phyloP scores from a whole-genome alignment of 169 alveolate species.

The Ichthyophthirius multifiliis region DNA sequence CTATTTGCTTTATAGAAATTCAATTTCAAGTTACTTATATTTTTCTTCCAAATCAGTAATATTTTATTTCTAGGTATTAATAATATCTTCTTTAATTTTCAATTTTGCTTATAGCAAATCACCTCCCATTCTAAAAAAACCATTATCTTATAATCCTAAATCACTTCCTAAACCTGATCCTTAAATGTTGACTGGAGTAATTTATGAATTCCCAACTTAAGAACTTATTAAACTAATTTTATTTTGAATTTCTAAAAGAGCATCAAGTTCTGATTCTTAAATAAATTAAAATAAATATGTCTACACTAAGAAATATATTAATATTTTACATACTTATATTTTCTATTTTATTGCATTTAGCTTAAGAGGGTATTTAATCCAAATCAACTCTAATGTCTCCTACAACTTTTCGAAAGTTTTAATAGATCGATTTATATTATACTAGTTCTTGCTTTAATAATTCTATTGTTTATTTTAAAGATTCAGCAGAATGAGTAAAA shows the following conservation, averaged over 20 bases:
- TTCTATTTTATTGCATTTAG: too few species aligned
- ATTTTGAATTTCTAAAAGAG: not conserved
- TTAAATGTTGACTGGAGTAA: not conserved
- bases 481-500: slow-evolving; percentile 23
- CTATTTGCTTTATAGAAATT: not conserved
- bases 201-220: not conserved
- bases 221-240: not conserved
- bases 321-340: too few species aligned
- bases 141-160: not conserved
- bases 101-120: not conserved
- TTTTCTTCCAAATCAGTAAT: not conserved
- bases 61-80: not conserved
- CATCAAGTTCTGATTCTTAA: not conserved
- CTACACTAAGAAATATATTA: too few species aligned
- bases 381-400: not conserved
- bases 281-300: too few species aligned
- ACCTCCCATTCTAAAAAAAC: not conserved
- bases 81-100: not conserved
- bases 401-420: not conserved
- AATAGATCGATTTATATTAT: not conserved
- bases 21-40: not conserved
- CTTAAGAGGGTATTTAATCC: too few species aligned
- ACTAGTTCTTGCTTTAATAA: not conserved
- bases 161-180: not conserved
- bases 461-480: not conserved